phyloP scores from a whole-genome alignment of 495 filamentous ascomycete genomes.

The Platismatia glauca region DNA sequence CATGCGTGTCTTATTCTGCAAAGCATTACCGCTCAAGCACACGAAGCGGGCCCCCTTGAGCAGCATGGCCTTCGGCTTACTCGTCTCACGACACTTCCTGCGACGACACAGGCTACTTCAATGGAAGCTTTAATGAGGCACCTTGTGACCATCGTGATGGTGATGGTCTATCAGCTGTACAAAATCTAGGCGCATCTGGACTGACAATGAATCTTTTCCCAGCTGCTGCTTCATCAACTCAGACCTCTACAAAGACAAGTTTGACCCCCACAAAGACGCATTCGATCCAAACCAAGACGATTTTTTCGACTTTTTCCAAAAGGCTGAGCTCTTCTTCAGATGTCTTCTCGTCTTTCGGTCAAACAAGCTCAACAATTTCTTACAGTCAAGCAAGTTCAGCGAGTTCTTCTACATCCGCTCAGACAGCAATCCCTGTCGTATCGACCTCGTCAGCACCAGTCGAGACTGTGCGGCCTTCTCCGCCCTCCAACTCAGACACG shows the following conservation, averaged over 20 bases:
- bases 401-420: neutral
- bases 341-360: neutral
- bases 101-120: neutral
- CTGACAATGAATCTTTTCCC: neutral
- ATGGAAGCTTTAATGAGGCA: neutral
- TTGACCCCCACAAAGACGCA: neutral
- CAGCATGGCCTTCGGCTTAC: neutral
- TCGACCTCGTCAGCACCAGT: neutral
- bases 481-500: neutral
- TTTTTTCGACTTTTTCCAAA: neutral
- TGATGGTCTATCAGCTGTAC: too few species aligned
- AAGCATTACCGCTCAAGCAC: neutral
- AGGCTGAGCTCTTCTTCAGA: neutral
- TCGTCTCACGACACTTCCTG: neutral
- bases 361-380: neutral
- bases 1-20: neutral
- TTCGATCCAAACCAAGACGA: neutral
- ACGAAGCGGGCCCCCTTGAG: neutral
- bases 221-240: neutral
- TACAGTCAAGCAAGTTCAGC: neutral
- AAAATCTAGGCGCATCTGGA: neutral
- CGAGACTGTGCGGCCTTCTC: neutral
- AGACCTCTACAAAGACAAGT: neutral
- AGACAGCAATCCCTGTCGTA: neutral
- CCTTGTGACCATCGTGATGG: neutral